Evolutionary conservation across 129 eudicot species (phyloP).

Genomic region (Deinandra increscens): DNA sequence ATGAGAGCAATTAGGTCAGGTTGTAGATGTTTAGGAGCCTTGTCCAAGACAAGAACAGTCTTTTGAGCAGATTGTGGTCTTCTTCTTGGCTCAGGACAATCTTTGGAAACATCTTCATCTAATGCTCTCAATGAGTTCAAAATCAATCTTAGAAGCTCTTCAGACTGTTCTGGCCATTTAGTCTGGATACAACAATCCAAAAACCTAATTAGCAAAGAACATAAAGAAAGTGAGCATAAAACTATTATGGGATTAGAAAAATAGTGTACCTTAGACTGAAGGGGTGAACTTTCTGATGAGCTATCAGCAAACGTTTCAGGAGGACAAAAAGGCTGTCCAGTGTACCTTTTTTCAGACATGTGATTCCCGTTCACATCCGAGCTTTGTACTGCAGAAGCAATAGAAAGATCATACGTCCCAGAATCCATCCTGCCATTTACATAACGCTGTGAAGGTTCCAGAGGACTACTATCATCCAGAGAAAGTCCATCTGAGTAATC

Average conservation of each 20-base stretch:
- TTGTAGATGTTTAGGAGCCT: slow-evolving; percentile 96
- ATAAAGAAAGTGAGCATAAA: not conserved
- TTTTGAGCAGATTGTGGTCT: slow-evolving; percentile 93
- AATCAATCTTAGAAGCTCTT: slow-evolving; percentile 89
- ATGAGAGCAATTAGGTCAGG: slow-evolving; percentile 87
- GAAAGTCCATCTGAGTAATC: slow-evolving; percentile 40
- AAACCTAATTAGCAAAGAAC: not conserved
- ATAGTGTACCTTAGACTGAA: slow-evolving; percentile 66
- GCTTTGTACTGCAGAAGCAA: slow-evolving; percentile 74
- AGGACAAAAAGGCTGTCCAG: slow-evolving; percentile 35
- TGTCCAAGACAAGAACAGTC: slow-evolving; percentile 89
- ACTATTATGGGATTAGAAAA: not conserved
- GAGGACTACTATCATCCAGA: slow-evolving; percentile 41
- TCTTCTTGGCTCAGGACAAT: slow-evolving; percentile 95
- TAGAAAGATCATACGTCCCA: slow-evolving; percentile 44
- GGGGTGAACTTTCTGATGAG: slow-evolving; percentile 59
- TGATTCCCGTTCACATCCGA: slow-evolving; percentile 45
- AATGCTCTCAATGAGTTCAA: slow-evolving; percentile 92
- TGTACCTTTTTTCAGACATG: slow-evolving; percentile 36
- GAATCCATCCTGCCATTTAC: slow-evolving; percentile 63
- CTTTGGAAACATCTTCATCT: slow-evolving; percentile 92
- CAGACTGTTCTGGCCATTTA: slow-evolving; percentile 99
- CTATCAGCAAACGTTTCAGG: slow-evolving; percentile 66
- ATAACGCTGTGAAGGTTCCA: slow-evolving; percentile 46
- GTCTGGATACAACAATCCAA: slow-evolving; percentile 39